These are phyloP conservation scores for Hyaloscypha finlandica DNA, from an alignment of 495 filamentous ascomycete species.

Conservation along the genomic window DNA sequence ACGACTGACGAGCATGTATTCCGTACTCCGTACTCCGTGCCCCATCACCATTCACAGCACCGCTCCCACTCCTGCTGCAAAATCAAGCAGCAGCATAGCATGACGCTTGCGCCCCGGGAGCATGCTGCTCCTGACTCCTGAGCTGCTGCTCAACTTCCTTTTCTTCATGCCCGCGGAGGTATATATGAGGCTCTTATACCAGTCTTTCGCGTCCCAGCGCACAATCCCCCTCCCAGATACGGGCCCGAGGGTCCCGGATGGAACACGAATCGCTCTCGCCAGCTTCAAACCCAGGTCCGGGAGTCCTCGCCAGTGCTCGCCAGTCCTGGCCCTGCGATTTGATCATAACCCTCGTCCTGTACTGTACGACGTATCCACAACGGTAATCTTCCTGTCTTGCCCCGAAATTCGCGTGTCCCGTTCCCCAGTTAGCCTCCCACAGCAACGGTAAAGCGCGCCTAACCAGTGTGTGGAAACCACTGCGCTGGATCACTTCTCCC, in stretches of 20 bases:
- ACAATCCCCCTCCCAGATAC: background rate
- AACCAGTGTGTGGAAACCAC: background rate
- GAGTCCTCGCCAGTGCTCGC: background rate
- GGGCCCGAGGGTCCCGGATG: background rate
- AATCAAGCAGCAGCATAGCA: too few species aligned
- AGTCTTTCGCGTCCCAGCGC: background rate
- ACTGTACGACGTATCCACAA: background rate
- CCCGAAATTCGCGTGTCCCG: background rate
- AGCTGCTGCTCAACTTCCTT: background rate
- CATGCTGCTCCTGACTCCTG: background rate
- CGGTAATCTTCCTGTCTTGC: constrained; percentile 1
- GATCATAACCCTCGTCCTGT: too few species aligned
- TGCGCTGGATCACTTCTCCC: constrained; percentile 17
- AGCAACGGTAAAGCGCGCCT: too few species aligned
- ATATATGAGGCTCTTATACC: background rate
- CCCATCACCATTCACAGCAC: too few species aligned
- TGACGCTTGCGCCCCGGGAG: too few species aligned
- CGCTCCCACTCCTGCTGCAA: too few species aligned
- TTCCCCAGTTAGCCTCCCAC: background rate
- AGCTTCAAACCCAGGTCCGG: background rate
- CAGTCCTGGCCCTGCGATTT: background rate
- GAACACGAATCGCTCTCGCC: background rate
- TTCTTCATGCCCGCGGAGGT: background rate
- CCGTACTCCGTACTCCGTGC: too few species aligned
- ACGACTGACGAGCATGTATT: too few species aligned